These are phyloP conservation scores for Solanum medicagineum DNA, from an alignment of 257 asterid species.

Conservation along the genomic window DNA sequence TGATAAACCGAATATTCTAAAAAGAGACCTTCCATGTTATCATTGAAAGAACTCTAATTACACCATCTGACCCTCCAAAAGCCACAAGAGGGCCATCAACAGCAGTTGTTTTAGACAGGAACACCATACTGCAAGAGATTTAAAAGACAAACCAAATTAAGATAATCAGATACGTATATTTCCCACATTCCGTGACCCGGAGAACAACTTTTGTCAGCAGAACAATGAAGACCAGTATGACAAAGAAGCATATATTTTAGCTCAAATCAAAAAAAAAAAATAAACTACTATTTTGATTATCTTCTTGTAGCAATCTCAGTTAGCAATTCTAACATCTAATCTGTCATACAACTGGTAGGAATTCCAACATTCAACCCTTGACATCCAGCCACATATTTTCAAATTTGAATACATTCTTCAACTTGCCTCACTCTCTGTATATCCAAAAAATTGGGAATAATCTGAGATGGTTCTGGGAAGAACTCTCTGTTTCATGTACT, in stretches of 20 bases:
- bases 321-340: not conserved
- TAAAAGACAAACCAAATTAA: slow-evolving; percentile 8
- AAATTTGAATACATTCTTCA: not conserved
- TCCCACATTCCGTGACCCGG: not conserved
- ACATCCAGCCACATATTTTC: not conserved
- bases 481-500: not conserved
- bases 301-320: not conserved
- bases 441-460: not conserved
- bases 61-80: slow-evolving; percentile 98
- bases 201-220: not conserved
- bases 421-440: not conserved
- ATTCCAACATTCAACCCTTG: not conserved
- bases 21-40: slow-evolving; percentile 82
- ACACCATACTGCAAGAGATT: slow-evolving; percentile 72
- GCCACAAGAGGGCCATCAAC: slow-evolving; percentile 97
- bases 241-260: not conserved
- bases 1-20: slow-evolving; percentile 1
- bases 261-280: not conserved
- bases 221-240: not conserved
- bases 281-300: not conserved
- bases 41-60: slow-evolving; percentile 97
- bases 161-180: not conserved
- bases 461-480: not conserved
- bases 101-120: slow-evolving; percentile 57
- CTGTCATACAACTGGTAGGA: not conserved